Evolutionary conservation across 1,139 yeast species (phyloP), one percentile per base, ranked within the genome.

Genomic region (Meyerozyma sp.): DNA sequence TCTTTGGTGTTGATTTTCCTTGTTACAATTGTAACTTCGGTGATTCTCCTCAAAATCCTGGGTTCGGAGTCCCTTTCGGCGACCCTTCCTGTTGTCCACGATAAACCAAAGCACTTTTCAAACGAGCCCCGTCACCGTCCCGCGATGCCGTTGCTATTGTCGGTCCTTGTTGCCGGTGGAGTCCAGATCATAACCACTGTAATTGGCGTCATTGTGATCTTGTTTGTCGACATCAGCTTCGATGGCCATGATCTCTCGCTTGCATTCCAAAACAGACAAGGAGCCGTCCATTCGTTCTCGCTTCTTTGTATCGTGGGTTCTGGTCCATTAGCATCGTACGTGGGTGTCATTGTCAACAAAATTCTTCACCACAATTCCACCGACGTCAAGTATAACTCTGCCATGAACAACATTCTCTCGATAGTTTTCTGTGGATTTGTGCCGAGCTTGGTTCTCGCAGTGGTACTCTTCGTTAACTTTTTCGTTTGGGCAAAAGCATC

Each of bases 401-500:
- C 45, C 3, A 51, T 48, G 28, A 54, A 52, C 8, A 26, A 53
- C 3, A 44, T 50, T 4, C 66, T 73, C 37, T 72, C 88, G 6
- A 54, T 81, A 11, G 48, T 80, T 23, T 82, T 81, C 52, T 82
- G 86, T 43, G 83, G 84, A 5, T 57, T 63, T 38, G 69, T 87
- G 34, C 94, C 96, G 1, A 77, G 79, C 3, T 48, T 79, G 13
- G 68, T 82, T 0, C 63, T 86, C 47, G 48, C 76, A 1, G 66
- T 80, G 3, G 70, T 84, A 2, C 60, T 85, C 21, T 59, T 77
- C 23, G 66, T 86, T 47, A 88, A 88, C 59, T 67, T 79, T 49
- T 77, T 88, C 45, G 81, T 86, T 3, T 85, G 93, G 88, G 84
- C 85, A 2, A 76, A 82, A 55, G 84, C 83, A 48, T 82, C 95